Percentiles rank a stretch among this genome's conserved stretches.
These are phyloP conservation scores for Rhodotorula sp. DNA, from an alignment of 1,284 basidiomycete species.

Conservation along the genomic window DNA sequence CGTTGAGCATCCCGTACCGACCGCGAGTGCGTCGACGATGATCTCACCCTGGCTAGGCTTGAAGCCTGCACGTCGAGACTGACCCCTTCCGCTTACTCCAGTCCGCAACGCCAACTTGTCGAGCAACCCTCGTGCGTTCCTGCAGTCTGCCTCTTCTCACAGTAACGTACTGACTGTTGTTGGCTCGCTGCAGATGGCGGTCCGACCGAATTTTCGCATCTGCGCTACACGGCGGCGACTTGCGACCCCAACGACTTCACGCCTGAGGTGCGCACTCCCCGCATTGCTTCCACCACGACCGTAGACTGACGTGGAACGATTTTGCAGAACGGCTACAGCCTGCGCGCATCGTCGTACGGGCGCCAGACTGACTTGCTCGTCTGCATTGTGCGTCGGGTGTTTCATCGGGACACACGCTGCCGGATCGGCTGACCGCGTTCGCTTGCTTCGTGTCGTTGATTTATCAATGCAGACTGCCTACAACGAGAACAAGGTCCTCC, in stretches of 20 bases:
- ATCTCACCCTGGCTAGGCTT: background rate
- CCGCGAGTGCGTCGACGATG: constrained; percentile 15
- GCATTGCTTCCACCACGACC: background rate
- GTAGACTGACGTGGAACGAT: background rate
- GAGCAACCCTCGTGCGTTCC: constrained; percentile 32
- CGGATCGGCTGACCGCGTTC: background rate
- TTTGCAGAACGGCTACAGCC: constrained; percentile 66
- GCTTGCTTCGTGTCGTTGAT: too few relatives aligned
- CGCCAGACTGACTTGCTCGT: constrained; percentile 92
- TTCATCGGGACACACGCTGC: too few relatives aligned
- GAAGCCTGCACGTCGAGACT: too few relatives aligned
- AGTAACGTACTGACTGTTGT: background rate
- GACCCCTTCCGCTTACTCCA: background rate
- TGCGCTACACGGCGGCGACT: constrained; percentile 87
- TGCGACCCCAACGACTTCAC: constrained; percentile 92
- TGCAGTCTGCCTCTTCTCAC: background rate
- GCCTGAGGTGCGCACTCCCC: constrained; percentile 52
- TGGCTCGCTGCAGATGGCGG: constrained; percentile 51
- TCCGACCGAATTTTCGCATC: constrained; percentile 83
- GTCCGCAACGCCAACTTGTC: constrained; percentile 58
- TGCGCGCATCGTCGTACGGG: constrained; percentile 80
- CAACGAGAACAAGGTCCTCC: constrained; percentile 95
- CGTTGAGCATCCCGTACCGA: constrained; percentile 61
- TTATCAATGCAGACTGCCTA: constrained; percentile 52
- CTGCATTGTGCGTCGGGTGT: constrained; percentile 40